Evolutionary conservation across 2,329 filamentous ascomycete genomes (phyloP).

Genomic region (Emericellopsis cladophorae): DNA sequence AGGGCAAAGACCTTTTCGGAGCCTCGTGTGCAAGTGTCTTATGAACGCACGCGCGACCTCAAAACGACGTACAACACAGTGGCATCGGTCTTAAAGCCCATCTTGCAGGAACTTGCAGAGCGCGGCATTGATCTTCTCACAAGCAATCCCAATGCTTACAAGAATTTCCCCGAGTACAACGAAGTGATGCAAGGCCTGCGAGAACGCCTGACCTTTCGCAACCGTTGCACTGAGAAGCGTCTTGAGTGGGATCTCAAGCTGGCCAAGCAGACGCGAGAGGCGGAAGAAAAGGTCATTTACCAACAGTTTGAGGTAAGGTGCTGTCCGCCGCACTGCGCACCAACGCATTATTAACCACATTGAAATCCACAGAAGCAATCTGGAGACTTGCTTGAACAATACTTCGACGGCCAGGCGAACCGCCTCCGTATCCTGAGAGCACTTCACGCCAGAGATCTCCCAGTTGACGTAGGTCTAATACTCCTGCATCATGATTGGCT

Average conservation of each 20-base stretch:
- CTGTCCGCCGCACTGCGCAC: background rate
- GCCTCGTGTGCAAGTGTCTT: conserved; percentile 40
- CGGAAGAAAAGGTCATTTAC: conserved; percentile 18
- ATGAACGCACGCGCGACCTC: conserved; percentile 53
- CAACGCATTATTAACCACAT: background rate
- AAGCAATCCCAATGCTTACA: conserved; percentile 37
- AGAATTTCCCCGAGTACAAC: conserved; percentile 38
- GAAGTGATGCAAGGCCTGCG: conserved; percentile 36
- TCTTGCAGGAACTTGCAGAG: conserved; percentile 52
- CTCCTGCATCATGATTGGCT: background rate
- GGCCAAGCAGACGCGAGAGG: conserved; percentile 23
- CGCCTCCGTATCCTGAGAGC: conserved; percentile 31
- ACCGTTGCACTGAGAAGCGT: conserved; percentile 16
- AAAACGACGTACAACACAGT: conserved; percentile 53
- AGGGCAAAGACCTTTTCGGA: conserved; percentile 44
- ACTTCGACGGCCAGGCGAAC: conserved; percentile 31
- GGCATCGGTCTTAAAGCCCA: conserved; percentile 48
- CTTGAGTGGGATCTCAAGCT: conserved; percentile 20
- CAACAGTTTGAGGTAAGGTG: conserved; percentile 24
- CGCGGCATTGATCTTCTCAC: conserved; percentile 45
- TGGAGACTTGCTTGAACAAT: conserved; percentile 24
- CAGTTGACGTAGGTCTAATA: conserved; percentile 31
- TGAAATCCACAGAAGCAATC: conserved; percentile 19
- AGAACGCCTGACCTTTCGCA: conserved; percentile 10
- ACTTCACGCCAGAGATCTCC: conserved; percentile 28